These are phyloP conservation scores for Saitozyma sp. DNA, from an alignment of 768 basidiomycete species.

Conservation along the genomic window DNA sequence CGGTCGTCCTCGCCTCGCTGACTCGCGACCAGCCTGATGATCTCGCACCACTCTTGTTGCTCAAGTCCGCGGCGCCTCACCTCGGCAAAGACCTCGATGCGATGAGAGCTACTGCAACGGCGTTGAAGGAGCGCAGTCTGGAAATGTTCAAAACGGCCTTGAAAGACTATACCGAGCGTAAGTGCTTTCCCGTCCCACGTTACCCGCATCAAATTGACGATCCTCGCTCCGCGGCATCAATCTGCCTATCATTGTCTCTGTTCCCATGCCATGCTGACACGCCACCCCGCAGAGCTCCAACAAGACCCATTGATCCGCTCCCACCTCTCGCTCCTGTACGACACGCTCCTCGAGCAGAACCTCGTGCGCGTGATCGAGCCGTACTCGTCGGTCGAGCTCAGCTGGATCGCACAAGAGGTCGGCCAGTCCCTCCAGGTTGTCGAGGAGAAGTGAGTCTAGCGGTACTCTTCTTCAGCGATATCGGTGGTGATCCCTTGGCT, in stretches of 20 bases:
- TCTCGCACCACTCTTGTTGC: constrained; percentile 76
- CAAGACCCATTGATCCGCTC: constrained; percentile 94
- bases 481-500: constrained; percentile 1
- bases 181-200: constrained; percentile 22
- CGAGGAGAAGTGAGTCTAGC: constrained; percentile 74
- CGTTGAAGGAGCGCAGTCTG: constrained; percentile 87
- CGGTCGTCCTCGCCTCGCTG: too few relatives aligned
- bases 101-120: constrained; percentile 90
- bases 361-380: constrained; percentile 92
- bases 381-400: constrained; percentile 87
- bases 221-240: neutral
- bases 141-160: constrained; percentile 85
- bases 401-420: constrained; percentile 80
- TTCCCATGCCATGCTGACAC: constrained; percentile 3
- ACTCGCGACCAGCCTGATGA: constrained; percentile 75
- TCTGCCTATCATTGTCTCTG: neutral
- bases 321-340: constrained; percentile 89
- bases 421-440: constrained; percentile 84
- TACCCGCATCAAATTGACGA: too few relatives aligned
- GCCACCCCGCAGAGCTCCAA: constrained; percentile 68
- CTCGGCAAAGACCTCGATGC: constrained; percentile 89
- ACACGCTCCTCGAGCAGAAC: constrained; percentile 94
- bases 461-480: neutral
- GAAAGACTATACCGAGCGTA: constrained; percentile 79
- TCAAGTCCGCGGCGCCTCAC: constrained; percentile 86